phyloP scores from a whole-genome alignment of 257 asterid genomes.

The Solanum rostratum region DNA sequence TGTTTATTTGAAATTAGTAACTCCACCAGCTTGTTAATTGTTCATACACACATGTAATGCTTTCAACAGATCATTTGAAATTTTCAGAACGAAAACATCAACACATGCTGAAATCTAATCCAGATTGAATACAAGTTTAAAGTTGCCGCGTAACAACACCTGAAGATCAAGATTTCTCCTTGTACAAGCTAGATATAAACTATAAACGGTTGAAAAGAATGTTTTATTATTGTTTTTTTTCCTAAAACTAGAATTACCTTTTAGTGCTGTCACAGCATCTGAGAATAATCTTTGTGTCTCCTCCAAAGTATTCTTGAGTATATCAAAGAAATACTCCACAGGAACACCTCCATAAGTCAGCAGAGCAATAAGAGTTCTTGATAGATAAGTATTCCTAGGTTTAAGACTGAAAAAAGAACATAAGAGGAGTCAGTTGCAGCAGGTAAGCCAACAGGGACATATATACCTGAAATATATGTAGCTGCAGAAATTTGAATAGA shows the following conservation, averaged over 20 bases:
- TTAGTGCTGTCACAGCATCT: slow-evolving; percentile 42
- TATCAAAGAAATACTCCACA: slow-evolving; percentile 35
- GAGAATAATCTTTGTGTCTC: slow-evolving; percentile 39
- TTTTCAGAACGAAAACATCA: not conserved
- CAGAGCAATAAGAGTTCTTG: slow-evolving; percentile 63
- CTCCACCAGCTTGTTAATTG: not conserved
- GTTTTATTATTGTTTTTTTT: too few relatives aligned
- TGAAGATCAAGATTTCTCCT: not conserved
- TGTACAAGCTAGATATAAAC: not conserved
- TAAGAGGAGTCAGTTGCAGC: not conserved
- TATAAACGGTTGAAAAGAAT: not conserved
- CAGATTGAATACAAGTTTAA: not conserved
- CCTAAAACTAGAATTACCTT: slow-evolving; percentile 24
- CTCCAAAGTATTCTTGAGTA: slow-evolving; percentile 36
- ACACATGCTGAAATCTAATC: not conserved
- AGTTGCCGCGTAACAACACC: not conserved
- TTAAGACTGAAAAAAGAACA: slow-evolving; percentile 38
- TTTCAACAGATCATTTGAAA: not conserved
- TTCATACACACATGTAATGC: not conserved
- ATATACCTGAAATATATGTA: not conserved
- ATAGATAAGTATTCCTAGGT: slow-evolving; percentile 43
- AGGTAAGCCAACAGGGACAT: not conserved
- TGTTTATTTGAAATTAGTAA: not conserved
- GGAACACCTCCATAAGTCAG: slow-evolving; percentile 75
- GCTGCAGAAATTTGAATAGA: not conserved